Conservation (phyloP, 2,329 filamentous ascomycete species). For the Aspergillus pseudotamarii region DNA sequence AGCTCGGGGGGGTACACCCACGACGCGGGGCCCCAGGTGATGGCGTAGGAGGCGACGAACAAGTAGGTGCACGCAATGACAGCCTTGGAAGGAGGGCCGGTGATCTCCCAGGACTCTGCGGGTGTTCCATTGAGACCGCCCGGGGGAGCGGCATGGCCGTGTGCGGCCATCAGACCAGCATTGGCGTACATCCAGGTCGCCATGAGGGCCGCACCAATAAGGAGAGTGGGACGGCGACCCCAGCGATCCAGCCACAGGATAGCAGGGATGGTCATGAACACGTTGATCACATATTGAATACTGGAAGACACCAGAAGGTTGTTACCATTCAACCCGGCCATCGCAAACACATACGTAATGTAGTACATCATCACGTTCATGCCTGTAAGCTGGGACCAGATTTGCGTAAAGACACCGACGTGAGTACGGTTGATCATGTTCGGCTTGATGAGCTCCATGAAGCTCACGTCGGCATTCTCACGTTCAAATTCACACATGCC, state of each 20-base stretch:
- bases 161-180: conserved; percentile 43
- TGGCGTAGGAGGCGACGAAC: conserved; percentile 70
- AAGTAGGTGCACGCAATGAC: conserved; percentile 74
- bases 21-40: conserved; percentile 63
- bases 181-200: conserved; percentile 46
- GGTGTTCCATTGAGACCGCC: conserved; percentile 39
- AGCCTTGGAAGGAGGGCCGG: conserved; percentile 57
- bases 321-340: conserved; percentile 66
- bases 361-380: conserved; percentile 79
- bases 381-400: conserved; percentile 75
- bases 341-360: conserved; percentile 66
- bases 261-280: conserved; percentile 75
- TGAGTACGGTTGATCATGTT: conserved; percentile 73
- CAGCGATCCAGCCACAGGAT: conserved; percentile 75
- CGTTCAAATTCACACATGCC: conserved; percentile 74
- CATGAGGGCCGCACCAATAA: conserved; percentile 69
- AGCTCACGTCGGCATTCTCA: conserved; percentile 68
- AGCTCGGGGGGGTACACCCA: conserved; percentile 66
- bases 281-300: conserved; percentile 79
- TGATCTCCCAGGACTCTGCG: conserved; percentile 43
- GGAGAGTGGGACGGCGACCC: conserved; percentile 70
- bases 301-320: conserved; percentile 67
- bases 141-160: conserved; percentile 43
- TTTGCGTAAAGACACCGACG: conserved; percentile 72
- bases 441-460: conserved; percentile 71